These are phyloP conservation scores for Lophium mytilinum DNA, from an alignment of 495 filamentous ascomycete genomes.

Conservation along the genomic window DNA sequence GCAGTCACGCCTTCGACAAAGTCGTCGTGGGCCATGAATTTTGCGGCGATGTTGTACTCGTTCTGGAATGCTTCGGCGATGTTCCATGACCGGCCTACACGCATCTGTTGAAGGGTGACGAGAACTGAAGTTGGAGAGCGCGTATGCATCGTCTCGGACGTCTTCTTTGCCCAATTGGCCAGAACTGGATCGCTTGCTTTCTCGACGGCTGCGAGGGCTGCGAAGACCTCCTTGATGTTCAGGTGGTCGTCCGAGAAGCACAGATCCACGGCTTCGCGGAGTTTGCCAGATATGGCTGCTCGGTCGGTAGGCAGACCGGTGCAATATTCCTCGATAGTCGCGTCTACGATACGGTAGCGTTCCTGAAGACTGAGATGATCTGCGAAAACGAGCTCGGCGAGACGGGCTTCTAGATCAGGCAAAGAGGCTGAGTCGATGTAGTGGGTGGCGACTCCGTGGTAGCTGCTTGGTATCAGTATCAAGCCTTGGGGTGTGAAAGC, in stretches of 20 bases:
- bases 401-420: conserved; percentile 67
- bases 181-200: conserved; percentile 35
- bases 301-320: conserved; percentile 62
- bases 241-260: conserved; percentile 26
- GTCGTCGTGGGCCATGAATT: conserved; percentile 82
- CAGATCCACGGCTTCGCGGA: conserved; percentile 68
- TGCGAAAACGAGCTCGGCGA: conserved; percentile 80
- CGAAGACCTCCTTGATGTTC: conserved; percentile 60
- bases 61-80: conserved; percentile 75
- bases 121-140: conserved; percentile 78
- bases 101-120: conserved; percentile 75
- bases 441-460: conserved; percentile 83
- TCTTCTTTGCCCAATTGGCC: conserved; percentile 63
- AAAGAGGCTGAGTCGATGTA: conserved; percentile 86
- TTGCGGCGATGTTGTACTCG: conserved; percentile 68
- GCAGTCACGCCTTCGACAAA: conserved; percentile 81
- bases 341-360: conserved; percentile 64
- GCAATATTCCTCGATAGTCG: conserved; percentile 83
- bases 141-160: conserved; percentile 57
- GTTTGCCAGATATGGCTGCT: conserved; percentile 52
- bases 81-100: conserved; percentile 60
- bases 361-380: conserved; percentile 56
- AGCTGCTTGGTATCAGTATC: conserved; percentile 25
- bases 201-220: conserved; percentile 46
- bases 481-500: conserved; percentile 7